phyloP scores from a whole-genome alignment of 495 filamentous ascomycete genomes.

The Neurospora sp. region DNA sequence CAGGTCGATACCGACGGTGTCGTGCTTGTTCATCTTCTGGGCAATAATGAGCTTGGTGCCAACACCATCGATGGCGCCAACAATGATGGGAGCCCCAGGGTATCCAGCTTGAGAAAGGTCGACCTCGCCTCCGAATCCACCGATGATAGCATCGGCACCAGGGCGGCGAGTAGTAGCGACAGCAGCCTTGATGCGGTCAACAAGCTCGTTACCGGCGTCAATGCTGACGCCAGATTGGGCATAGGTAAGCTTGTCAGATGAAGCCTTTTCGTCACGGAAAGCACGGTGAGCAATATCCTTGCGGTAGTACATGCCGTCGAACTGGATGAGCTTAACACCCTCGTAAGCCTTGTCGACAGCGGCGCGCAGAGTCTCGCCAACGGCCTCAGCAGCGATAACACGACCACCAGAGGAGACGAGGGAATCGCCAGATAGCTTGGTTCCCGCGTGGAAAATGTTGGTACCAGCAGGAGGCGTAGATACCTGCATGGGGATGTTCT shows the following conservation, averaged over 20 bases:
- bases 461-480: slow-evolving; percentile 34
- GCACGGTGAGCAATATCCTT: slow-evolving; percentile 82
- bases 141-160: slow-evolving; percentile 82
- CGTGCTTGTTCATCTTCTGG: slow-evolving; percentile 75
- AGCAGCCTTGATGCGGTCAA: slow-evolving; percentile 75
- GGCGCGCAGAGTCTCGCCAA: slow-evolving; percentile 60
- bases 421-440: slow-evolving; percentile 45
- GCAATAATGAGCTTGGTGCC: slow-evolving; percentile 96
- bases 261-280: slow-evolving; percentile 31
- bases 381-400: slow-evolving; percentile 82
- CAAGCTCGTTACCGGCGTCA: slow-evolving; percentile 81
- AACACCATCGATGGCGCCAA: slow-evolving; percentile 89
- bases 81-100: slow-evolving; percentile 60
- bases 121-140: slow-evolving; percentile 88
- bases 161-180: slow-evolving; percentile 70
- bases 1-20: slow-evolving; percentile 88
- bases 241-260: slow-evolving; percentile 63
- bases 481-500: slow-evolving; percentile 65
- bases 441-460: slow-evolving; percentile 90
- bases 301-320: slow-evolving; percentile 85
- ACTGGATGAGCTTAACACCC: slow-evolving; percentile 68
- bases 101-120: slow-evolving; percentile 72
- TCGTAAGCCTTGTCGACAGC: slow-evolving; percentile 78
- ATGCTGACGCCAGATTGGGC: slow-evolving; percentile 90
- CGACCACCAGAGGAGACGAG: slow-evolving; percentile 75